These are phyloP conservation scores for Massospora cicadina DNA, from an alignment of 371 early-diverging fungal genomes.

Conservation along the genomic window DNA sequence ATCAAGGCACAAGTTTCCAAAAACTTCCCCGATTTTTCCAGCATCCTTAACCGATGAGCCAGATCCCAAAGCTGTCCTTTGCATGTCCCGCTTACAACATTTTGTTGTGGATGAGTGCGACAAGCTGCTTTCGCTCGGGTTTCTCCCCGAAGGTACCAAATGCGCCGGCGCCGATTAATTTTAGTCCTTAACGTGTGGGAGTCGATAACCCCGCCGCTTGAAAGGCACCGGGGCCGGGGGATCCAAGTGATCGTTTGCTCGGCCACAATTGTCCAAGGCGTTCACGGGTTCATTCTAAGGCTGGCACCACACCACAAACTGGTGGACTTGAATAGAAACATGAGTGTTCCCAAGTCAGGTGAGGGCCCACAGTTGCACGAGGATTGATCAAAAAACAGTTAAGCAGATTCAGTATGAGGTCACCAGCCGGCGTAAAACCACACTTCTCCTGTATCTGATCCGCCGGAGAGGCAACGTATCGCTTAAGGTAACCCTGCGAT, in stretches of 20 bases:
- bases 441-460: conserved; percentile 3
- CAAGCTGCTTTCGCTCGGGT: conserved; percentile 3
- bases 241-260: conserved; percentile 10
- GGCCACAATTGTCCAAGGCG: conserved; percentile 6
- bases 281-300: conserved; percentile 7
- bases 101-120: conserved; percentile 10
- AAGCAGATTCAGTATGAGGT: conserved; percentile 9
- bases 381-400: background rate
- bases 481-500: conserved; percentile 1
- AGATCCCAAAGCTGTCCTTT: background rate
- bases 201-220: background rate
- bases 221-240: background rate
- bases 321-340: conserved; percentile 6
- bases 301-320: conserved; percentile 10
- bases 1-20: background rate
- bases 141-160: background rate
- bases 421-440: background rate
- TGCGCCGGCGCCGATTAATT: background rate
- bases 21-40: background rate
- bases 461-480: conserved; percentile 9
- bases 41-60: background rate
- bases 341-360: conserved; percentile 9
- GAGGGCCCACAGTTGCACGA: background rate
- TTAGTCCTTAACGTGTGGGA: conserved; percentile 5
- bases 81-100: background rate